These are phyloP conservation scores for Candida maesae DNA, from an alignment of 805 yeast genomes.

Conservation along the genomic window DNA sequence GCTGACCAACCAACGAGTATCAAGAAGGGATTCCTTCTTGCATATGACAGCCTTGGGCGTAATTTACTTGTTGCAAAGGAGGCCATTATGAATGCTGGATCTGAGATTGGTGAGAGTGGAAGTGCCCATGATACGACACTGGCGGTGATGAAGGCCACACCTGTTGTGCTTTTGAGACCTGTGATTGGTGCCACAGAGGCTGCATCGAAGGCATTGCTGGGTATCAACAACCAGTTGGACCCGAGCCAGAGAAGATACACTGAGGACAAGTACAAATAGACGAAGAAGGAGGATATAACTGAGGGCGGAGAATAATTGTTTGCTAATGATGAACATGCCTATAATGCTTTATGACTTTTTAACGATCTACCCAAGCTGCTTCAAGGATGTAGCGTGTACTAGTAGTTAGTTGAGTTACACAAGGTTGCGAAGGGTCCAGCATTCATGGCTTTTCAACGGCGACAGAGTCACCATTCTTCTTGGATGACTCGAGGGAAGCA, in stretches of 20 bases:
- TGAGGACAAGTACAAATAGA: conserved; percentile 60
- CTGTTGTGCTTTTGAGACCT: conserved; percentile 77
- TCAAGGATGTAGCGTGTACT: too few relatives aligned
- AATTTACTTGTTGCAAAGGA: conserved; percentile 64
- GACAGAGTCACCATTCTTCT: conserved; percentile 47
- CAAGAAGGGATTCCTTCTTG: conserved; percentile 70
- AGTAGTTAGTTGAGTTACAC: too few relatives aligned
- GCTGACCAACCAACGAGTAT: conserved; percentile 78
- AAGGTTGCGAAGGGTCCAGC: too few relatives aligned
- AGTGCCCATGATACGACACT: conserved; percentile 63
- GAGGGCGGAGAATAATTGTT: too few relatives aligned
- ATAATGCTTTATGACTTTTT: conserved; percentile 1
- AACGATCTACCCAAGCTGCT: neutral
- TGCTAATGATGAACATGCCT: conserved; percentile 1
- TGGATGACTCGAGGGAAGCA: conserved; percentile 74
- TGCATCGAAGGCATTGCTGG: conserved; percentile 74
- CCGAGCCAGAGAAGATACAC: conserved; percentile 55
- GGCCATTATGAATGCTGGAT: conserved; percentile 55
- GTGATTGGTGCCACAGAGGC: conserved; percentile 93
- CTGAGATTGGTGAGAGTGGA: conserved; percentile 60
- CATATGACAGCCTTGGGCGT: conserved; percentile 66
- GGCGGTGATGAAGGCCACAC: conserved; percentile 71
- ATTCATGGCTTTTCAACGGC: conserved; percentile 35
- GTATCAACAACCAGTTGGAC: conserved; percentile 77
- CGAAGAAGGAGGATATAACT: too few relatives aligned